Percentiles rank a stretch among this genome's conserved stretches.
Conservation (phyloP, 306 rosid species). For the Echinosophora koreensis region DNA sequence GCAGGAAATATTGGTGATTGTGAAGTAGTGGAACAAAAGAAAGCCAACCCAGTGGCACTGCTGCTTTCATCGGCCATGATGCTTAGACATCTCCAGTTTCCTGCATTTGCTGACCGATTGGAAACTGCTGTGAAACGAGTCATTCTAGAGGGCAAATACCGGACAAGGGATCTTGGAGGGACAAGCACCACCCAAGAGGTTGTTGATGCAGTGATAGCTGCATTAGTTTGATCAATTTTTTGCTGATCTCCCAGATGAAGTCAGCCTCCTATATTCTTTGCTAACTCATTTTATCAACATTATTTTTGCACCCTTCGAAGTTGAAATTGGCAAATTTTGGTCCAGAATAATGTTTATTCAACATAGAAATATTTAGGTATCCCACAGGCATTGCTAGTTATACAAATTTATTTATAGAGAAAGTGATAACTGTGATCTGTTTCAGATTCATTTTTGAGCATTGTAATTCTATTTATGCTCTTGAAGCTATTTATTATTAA, state of each 20-base stretch:
- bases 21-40: constrained; percentile 64
- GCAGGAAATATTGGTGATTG: constrained; percentile 94
- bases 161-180: constrained; percentile 94
- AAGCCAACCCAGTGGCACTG: constrained; percentile 92
- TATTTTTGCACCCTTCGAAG: constrained; percentile 28
- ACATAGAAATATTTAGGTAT: not conserved
- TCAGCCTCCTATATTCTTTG: constrained; percentile 32
- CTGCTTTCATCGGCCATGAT: constrained; percentile 96
- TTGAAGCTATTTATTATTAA: not conserved
- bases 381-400: constrained; percentile 10
- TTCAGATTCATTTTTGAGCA: not conserved
- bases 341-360: constrained; percentile 42
- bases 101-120: constrained; percentile 87
- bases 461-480: not conserved
- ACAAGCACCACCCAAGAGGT: constrained; percentile 83
- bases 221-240: constrained; percentile 60
- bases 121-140: constrained; percentile 85
- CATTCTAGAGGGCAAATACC: constrained; percentile 69
- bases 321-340: constrained; percentile 42
- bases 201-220: constrained; percentile 76
- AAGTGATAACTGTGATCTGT: not conserved
- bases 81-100: constrained; percentile 96
- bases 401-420: not conserved
- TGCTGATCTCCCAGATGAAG: constrained; percentile 23
- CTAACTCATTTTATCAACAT: constrained; percentile 19